Percentiles rank a stretch among this genome's conserved stretches.
These are phyloP conservation scores for Talaromyces sp. DNA, from an alignment of 2,329 filamentous ascomycete species.

Conservation along the genomic window DNA sequence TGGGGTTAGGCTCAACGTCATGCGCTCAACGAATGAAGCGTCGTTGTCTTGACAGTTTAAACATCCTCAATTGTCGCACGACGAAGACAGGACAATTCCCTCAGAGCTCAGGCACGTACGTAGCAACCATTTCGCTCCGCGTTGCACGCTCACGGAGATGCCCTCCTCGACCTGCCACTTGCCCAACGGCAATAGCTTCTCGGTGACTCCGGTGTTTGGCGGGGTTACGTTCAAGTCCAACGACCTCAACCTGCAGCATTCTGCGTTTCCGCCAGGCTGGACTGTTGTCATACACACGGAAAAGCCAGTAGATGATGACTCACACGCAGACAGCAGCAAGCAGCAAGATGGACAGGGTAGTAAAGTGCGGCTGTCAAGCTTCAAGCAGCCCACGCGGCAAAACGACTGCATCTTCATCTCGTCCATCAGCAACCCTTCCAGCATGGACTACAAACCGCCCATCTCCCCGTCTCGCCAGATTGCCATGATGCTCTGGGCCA, in stretches of 20 bases:
- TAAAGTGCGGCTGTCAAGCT: constrained; percentile 49
- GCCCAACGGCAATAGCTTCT: constrained; percentile 81
- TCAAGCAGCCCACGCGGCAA: constrained; percentile 66
- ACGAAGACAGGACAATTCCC: background rate
- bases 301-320: constrained; percentile 30
- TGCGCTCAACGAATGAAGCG: background rate
- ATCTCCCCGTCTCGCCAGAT: constrained; percentile 81
- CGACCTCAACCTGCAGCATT: constrained; percentile 63
- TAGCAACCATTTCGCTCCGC: background rate
- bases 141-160: constrained; percentile 3
- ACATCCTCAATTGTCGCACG: background rate
- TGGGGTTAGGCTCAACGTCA: constrained; percentile 6
- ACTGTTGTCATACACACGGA: constrained; percentile 79
- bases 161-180: constrained; percentile 47
- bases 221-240: constrained; percentile 84
- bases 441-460: constrained; percentile 71
- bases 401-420: constrained; percentile 86
- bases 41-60: background rate
- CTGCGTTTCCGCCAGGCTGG: constrained; percentile 73
- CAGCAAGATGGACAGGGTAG: constrained; percentile 11
- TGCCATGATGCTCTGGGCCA: constrained; percentile 94
- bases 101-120: background rate
- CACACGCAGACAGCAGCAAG: background rate
- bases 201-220: constrained; percentile 81
- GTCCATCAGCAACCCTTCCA: constrained; percentile 79